Base-by-base conservation (phyloP, 768 basidiomycete genomes). In the Suillus americanus region DNA sequence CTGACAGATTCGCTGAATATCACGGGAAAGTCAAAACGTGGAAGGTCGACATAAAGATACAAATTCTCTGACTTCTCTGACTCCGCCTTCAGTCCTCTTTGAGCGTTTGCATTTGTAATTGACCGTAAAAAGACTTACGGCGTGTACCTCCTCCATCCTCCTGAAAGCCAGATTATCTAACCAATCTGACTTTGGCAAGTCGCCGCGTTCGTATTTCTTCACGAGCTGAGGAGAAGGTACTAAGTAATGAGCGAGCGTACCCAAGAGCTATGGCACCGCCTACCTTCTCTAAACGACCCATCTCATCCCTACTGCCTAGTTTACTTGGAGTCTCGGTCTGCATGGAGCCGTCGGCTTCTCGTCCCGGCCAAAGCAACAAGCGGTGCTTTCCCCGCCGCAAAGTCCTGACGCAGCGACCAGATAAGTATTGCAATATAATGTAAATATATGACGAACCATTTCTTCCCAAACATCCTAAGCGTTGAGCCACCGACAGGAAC, bases 11-110 rank as follows among this genome's bases (percentile, higher is more conserved):
- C 97, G 67, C 90, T 93, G 75, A 92, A 99, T 62, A 99, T 89
- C 23, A 99, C 91, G 0, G 97, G 97, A 73, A 98, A 98, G 73
- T 99, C 97, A 73, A 99, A 99, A 41, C 94, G 86, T 1, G 96
- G 97, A 30, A 99, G 75, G 79, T 99, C 97, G 51, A 99, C 89
- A 75, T 99, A 99, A 13, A 99, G 84, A 75, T 93, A 99, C n/a
- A 99, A 81, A 70, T 94, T 92, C 64, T 95, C 89, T 1, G 95
- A 97, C 75, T 95, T 96, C 68, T 89, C 89, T 0, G 94, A 88
- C 77, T 97, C 96, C 7, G 89, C 89, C 94, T 98, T 67, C 0
- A 6, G 10, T n/a, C 35, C 6, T 38, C 7, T 40, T 51, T 59
- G 7, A 56, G 46, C 8, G 9, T 9, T 57, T 57, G 16, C n/a